Evolutionary conservation across 1,284 basidiomycete species (phyloP).

Genomic region (Gymnopus androsaceus): DNA sequence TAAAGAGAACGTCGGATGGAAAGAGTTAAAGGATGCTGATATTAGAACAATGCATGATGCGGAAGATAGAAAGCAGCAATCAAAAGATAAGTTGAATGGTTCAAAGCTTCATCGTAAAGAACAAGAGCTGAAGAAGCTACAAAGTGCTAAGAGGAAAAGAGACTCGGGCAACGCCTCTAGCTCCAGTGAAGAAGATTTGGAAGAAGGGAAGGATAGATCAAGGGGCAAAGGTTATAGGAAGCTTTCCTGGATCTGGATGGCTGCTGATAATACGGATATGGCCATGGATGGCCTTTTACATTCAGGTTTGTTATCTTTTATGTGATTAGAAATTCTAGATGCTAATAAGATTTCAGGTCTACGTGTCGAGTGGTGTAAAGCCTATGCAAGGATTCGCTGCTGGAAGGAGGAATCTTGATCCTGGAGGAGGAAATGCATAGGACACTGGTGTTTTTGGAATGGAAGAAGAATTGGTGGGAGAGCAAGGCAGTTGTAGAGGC

Average conservation of each 20-base stretch:
- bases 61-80: too few relatives aligned
- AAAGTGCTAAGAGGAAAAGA: too few relatives aligned
- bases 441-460: neutral
- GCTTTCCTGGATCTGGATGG: conserved; percentile 9
- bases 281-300: neutral
- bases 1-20: neutral
- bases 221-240: neutral
- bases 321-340: neutral
- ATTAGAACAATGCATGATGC: neutral
- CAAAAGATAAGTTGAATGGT: too few relatives aligned
- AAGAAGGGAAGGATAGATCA: neutral
- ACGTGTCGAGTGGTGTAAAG: neutral
- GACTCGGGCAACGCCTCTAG: too few relatives aligned
- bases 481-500: neutral
- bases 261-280: neutral
- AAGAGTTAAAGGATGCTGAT: neutral
- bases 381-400: neutral
- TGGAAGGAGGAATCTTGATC: neutral
- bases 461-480: neutral
- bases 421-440: neutral
- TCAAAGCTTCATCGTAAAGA: too few relatives aligned
- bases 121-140: too few relatives aligned
- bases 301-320: neutral
- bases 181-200: neutral
- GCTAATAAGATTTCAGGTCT: neutral